Conservation (phyloP, 257 asterid species). For the Striga asiatica region DNA sequence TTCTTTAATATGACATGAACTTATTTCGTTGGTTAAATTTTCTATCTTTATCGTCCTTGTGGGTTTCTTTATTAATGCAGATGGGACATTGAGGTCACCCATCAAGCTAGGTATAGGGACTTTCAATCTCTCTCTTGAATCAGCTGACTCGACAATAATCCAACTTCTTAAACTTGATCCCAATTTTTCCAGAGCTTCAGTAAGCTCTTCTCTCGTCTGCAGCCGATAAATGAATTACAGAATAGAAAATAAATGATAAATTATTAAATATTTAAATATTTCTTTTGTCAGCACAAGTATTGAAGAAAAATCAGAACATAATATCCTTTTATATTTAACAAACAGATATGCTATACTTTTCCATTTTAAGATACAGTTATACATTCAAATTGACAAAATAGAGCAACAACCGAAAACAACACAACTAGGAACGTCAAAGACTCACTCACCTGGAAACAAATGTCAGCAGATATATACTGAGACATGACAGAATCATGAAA, state of each 20-base stretch:
- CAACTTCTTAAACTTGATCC: background rate
- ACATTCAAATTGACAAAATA: background rate
- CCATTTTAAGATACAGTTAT: background rate
- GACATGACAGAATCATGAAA: conserved; percentile 12
- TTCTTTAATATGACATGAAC: conserved; percentile 29
- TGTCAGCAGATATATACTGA: conserved; percentile 22
- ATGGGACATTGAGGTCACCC: conserved; percentile 34
- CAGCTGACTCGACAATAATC: conserved; percentile 28
- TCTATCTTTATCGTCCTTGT: conserved; percentile 44
- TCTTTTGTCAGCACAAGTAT: background rate
- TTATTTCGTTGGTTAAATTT: conserved; percentile 22
- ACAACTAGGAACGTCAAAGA: background rate
- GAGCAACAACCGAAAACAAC: background rate
- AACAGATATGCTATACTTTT: too few relatives aligned
- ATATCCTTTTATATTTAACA: too few relatives aligned
- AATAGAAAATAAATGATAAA: background rate
- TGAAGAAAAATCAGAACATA: background rate
- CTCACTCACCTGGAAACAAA: conserved; percentile 39
- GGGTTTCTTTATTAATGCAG: conserved; percentile 46
- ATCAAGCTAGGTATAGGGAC: conserved; percentile 32
- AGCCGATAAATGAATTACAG: conserved; percentile 9
- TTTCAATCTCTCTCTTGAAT: conserved; percentile 12
- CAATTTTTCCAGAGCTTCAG: conserved; percentile 23
- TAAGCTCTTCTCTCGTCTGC: conserved; percentile 38
- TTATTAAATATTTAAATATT: background rate